These are phyloP conservation scores for Colletotrichum sp. DNA, from an alignment of 2,329 filamentous ascomycete genomes.

Conservation along the genomic window DNA sequence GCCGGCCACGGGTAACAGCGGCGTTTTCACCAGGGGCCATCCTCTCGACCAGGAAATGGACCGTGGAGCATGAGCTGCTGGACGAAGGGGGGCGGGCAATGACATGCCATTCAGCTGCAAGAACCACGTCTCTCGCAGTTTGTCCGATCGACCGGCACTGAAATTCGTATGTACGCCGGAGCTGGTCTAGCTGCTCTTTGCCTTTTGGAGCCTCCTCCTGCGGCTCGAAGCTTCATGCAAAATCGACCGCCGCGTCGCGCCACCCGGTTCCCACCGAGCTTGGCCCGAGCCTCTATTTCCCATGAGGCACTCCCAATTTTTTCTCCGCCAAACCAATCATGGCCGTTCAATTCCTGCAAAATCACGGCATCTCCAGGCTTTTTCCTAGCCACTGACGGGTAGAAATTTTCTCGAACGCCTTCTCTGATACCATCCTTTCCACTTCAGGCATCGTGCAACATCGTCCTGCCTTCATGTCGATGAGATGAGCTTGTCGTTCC, in stretches of 20 bases:
- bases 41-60: constrained; percentile 1
- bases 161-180: background rate
- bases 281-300: constrained; percentile 7
- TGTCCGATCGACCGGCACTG: background rate
- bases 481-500: background rate
- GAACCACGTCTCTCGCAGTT: background rate
- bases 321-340: background rate
- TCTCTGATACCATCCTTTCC: background rate
- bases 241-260: background rate
- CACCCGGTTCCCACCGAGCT: constrained; percentile 12
- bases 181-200: background rate
- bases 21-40: background rate
- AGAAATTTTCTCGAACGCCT: constrained; percentile 14
- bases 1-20: constrained; percentile 13
- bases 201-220: background rate
- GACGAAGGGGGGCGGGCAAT: background rate
- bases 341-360: background rate
- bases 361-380: background rate
- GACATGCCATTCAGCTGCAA: constrained; percentile 12
- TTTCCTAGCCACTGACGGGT: background rate
- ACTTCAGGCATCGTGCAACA: background rate
- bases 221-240: background rate
- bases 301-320: background rate
- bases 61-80: background rate
- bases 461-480: background rate